Base-by-base conservation (phyloP, 257 asterid species). In the Phtheirospermum japonicum region DNA sequence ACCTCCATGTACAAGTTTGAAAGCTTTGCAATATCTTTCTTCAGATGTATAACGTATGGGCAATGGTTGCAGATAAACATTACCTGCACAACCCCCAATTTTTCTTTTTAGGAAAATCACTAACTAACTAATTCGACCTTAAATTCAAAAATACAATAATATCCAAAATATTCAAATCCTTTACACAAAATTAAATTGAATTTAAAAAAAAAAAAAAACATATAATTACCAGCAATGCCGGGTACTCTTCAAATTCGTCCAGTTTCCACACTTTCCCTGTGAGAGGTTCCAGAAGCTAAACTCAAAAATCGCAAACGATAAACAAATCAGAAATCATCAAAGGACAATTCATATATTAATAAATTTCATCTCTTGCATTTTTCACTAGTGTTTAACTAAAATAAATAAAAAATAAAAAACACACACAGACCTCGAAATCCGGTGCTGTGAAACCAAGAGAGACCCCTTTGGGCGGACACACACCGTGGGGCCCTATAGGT, bases 11-110 rank as follows among this genome's bases (percentile, higher is more conserved):
- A 91, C 78, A 81, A 82, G 70, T 82, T 81, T 45, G 95, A 74
- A 68, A 91, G 85, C 82, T 82, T 91, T 66, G 86, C 94, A 59
- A 88, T 80, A 55, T 81, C 94, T 65, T 74, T 84, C 77, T 86
- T 86, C 85, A 86, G 77, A 75, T 80, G 94, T 55, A 61, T 84
- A 63, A 91, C 94, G 36, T 86, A 91, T 33, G 96, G 96, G 68
- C 96, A 88, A 64, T 88, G 96, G 71, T 88, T 88, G 87, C 95
- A 88, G 51, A 86, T 82, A 73, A 84, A 86, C 94, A 88, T 84
- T 37, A 86, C 95, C 96, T 88, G 74, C 66, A 67, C 61, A 31
- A 34, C 11, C 62, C 53, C n/a, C 59, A 54, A n/a, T n/a, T n/a
- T 53, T 26, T 18, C 7, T 23, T 23, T 23, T 10, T 23, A 23